These are phyloP conservation scores for Cryphonectria radicalis DNA, from an alignment of 2,329 filamentous ascomycete genomes.

Conservation along the genomic window DNA sequence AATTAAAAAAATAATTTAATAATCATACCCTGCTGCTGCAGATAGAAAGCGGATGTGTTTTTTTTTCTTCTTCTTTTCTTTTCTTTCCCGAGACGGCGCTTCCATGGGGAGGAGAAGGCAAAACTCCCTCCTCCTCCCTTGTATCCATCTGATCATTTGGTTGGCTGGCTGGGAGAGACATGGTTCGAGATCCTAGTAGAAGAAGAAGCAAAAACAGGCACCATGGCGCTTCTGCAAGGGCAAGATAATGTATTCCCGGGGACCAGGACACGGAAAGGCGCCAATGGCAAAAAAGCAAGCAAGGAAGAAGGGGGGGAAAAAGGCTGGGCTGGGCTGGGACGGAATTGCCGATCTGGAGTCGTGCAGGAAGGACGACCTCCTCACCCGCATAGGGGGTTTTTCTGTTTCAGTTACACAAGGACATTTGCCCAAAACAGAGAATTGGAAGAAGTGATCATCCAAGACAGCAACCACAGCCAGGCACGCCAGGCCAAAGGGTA, in stretches of 20 bases:
- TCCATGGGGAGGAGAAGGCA: not conserved
- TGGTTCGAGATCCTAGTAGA: not conserved
- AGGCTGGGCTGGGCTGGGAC: no score
- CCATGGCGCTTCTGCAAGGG: not conserved
- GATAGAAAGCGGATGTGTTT: not conserved
- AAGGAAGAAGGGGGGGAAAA: no score
- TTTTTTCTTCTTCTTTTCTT: no score
- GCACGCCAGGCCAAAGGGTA: no score
- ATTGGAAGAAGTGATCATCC: no score
- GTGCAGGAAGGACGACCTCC: not conserved
- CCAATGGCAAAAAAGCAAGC: not conserved
- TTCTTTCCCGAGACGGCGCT: not conserved
- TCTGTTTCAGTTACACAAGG: no score
- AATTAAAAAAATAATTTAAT: no score
- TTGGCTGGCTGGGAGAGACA: slow-evolving; percentile 2
- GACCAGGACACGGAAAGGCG: not conserved
- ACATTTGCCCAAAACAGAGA: not conserved
- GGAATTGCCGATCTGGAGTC: not conserved
- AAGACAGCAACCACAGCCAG: no score
- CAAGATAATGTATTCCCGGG: slow-evolving; percentile 1
- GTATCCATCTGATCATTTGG: not conserved
- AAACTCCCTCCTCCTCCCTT: not conserved
- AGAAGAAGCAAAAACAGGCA: not conserved
- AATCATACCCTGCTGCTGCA: not conserved
- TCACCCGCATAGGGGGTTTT: not conserved